Evolutionary conservation across 345 rosid genomes (phyloP).

Genomic region (Brassica cretica): DNA sequence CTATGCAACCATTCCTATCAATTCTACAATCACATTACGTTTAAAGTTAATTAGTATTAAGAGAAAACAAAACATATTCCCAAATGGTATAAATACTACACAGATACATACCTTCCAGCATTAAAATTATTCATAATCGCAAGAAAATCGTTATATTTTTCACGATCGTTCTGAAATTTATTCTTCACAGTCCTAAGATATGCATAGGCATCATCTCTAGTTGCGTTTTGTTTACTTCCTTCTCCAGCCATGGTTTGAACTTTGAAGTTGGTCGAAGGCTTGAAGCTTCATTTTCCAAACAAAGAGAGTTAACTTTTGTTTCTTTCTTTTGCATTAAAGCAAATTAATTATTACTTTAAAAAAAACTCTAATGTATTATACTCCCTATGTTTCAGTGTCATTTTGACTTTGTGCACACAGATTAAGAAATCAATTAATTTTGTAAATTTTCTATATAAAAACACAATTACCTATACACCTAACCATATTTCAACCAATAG

Average conservation of each 20-base stretch:
- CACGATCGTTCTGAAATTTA: not conserved
- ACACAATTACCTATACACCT: too few relatives aligned
- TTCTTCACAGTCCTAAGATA: not conserved
- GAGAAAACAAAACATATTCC: not conserved
- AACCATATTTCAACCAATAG: too few relatives aligned
- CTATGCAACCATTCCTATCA: not conserved
- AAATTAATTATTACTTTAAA: not conserved
- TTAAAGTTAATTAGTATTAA: not conserved
- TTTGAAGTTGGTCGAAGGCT: not conserved
- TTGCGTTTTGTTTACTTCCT: not conserved
- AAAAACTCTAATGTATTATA: not conserved
- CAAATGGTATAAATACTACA: not conserved
- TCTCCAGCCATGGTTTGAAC: constrained; percentile 20
- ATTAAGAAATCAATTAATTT: too few relatives aligned
- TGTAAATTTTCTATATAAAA: too few relatives aligned
- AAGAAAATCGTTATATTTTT: not conserved
- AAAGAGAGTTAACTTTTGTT: not conserved
- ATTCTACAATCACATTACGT: not conserved
- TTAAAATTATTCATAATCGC: not conserved
- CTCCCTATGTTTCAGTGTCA: too few relatives aligned
- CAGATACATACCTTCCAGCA: not conserved
- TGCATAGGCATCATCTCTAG: not conserved
- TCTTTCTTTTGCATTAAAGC: not conserved
- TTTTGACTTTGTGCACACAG: too few relatives aligned
- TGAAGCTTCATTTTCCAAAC: not conserved